Evolutionary conservation across 352 stramenopile genomes (phyloP).

Genomic region (Phytophthora pseudosyringae): DNA sequence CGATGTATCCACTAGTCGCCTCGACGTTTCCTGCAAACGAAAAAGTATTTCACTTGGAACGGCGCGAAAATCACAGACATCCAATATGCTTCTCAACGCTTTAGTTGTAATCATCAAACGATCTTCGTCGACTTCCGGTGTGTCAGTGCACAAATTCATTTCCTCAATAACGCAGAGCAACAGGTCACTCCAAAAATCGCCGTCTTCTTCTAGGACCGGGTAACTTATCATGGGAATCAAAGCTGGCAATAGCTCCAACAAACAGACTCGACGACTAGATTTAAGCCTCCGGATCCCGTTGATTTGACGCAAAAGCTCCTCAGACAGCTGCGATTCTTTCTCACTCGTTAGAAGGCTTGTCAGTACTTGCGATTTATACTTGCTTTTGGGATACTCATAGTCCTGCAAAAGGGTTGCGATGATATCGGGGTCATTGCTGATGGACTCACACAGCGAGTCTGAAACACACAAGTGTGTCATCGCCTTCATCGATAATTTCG

Average conservation of each 20-base stretch:
- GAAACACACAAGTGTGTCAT: constrained; percentile 3
- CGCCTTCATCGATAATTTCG: constrained; percentile 2
- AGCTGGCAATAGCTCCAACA: constrained; percentile 14
- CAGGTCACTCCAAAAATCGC: not conserved
- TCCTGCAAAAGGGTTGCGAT: not conserved
- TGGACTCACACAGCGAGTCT: constrained; percentile 1
- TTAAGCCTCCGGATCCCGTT: not conserved
- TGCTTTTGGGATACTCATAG: not conserved
- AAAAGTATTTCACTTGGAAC: constrained; percentile 4
- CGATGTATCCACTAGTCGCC: not conserved
- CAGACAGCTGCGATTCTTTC: not conserved
- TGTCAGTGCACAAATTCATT: not conserved
- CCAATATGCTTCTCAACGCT: not conserved
- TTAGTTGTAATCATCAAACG: not conserved
- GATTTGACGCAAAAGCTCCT: not conserved
- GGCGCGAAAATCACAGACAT: not conserved
- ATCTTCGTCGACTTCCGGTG: not conserved
- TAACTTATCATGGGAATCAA: not conserved
- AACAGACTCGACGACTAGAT: not conserved
- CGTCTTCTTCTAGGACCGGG: not conserved
- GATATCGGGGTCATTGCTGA: constrained; percentile 10
- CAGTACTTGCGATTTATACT: constrained; percentile 4
- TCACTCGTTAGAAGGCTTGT: constrained; percentile 2
- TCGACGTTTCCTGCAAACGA: not conserved
- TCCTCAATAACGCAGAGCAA: constrained; percentile 2